Evolutionary conservation across 306 rosid species (phyloP).

Genomic region (Astragalus glycyphyllos): DNA sequence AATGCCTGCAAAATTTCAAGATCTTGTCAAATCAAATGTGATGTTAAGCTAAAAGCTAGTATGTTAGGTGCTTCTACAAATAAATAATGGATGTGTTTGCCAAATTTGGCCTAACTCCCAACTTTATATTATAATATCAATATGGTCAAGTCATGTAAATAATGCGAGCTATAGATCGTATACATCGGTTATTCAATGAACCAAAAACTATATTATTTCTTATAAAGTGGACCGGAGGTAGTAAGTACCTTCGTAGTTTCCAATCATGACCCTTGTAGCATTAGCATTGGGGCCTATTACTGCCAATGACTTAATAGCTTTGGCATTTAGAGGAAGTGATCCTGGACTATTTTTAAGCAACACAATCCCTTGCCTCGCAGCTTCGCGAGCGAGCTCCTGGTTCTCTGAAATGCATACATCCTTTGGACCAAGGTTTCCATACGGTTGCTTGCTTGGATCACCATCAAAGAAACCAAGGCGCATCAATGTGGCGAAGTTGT

Average conservation of each 20-base stretch:
- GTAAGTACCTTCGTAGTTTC: constrained; percentile 89
- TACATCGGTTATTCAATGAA: no score
- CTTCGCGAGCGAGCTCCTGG: constrained; percentile 85
- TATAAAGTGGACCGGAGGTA: neutral
- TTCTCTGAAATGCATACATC: constrained; percentile 80
- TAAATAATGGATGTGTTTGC: neutral
- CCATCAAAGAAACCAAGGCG: constrained; percentile 98
- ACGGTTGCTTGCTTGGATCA: constrained; percentile 77
- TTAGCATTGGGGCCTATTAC: constrained; percentile 97
- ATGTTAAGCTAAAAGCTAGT: constrained; percentile 20
- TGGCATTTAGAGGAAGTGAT: constrained; percentile 71
- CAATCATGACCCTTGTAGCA: constrained; percentile 92
- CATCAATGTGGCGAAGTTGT: constrained; percentile 87
- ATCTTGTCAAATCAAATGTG: constrained; percentile 14
- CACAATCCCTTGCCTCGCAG: constrained; percentile 98
- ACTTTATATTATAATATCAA: constrained; percentile 11
- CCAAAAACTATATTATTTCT: no score
- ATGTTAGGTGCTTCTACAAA: neutral
- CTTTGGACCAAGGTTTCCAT: constrained; percentile 87
- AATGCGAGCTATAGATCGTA: neutral
- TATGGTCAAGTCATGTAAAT: neutral
- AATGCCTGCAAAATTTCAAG: constrained; percentile 62
- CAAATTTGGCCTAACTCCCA: constrained; percentile 22
- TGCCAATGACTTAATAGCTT: constrained; percentile 79
- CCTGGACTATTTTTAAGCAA: constrained; percentile 81